phyloP scores from a whole-genome alignment of 306 rosid species.

The Coriaria nepalensis region DNA sequence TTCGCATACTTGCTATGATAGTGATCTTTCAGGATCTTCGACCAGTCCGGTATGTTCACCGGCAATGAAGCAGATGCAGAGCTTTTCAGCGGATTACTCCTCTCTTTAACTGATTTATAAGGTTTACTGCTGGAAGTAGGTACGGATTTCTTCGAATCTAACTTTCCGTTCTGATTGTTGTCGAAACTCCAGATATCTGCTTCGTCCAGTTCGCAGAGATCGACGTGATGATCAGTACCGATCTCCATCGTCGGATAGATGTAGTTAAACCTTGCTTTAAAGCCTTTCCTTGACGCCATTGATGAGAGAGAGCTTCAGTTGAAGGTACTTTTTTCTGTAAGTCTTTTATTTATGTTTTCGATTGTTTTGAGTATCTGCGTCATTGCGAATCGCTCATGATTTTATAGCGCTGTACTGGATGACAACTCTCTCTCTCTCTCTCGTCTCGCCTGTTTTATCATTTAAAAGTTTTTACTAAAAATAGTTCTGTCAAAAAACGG shows the following conservation, averaged over 20 bases:
- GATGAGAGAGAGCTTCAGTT: constrained; percentile 1
- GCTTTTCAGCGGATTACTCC: neutral
- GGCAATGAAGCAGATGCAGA: constrained; percentile 47
- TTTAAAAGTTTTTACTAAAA: no score
- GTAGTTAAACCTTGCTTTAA: constrained; percentile 24
- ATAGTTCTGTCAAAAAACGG: neutral
- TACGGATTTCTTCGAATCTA: constrained; percentile 9
- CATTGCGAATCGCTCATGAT: no score
- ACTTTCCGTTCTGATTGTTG: no score
- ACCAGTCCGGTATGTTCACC: constrained; percentile 71
- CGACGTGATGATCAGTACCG: constrained; percentile 12
- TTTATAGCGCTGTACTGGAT: no score
- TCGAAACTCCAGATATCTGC: constrained; percentile 34
- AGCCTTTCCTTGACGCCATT: constrained; percentile 59
- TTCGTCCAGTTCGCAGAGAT: constrained; percentile 42
- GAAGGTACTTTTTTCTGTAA: neutral
- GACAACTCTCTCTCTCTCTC: no score
- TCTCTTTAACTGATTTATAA: constrained; percentile 13
- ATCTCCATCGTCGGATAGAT: constrained; percentile 25
- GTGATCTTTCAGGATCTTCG: constrained; percentile 47
- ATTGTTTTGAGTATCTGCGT: constrained; percentile 1
- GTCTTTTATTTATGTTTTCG: neutral
- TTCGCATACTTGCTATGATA: constrained; percentile 29
- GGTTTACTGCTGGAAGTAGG: constrained; percentile 13
- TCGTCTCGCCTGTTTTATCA: no score